phyloP scores from a whole-genome alignment of 2,329 filamentous ascomycete genomes.

The Cytospora piceae region DNA sequence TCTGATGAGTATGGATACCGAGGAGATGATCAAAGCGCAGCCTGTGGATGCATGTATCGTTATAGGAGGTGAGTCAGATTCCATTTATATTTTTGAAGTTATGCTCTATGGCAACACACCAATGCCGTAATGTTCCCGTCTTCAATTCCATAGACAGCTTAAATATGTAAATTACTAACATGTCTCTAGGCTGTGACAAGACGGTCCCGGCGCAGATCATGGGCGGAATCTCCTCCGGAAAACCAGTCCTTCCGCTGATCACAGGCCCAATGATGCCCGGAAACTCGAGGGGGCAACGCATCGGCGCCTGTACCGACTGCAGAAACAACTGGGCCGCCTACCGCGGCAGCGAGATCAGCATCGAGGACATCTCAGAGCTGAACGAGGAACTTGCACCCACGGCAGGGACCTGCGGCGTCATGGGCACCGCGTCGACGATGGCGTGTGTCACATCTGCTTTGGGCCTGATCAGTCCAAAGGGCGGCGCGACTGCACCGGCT shows the following conservation, averaged over 20 bases:
- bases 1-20: conserved; percentile 79
- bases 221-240: conserved; percentile 76
- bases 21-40: conserved; percentile 76
- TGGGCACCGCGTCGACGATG: conserved; percentile 94
- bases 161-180: not conserved
- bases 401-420: conserved; percentile 82
- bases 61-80: conserved; percentile 59
- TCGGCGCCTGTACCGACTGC: conserved; percentile 77
- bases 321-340: conserved; percentile 74
- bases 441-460: conserved; percentile 81
- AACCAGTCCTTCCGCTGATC: conserved; percentile 69
- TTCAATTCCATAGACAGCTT: not conserved
- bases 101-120: not conserved
- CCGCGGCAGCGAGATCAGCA: conserved; percentile 66
- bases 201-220: conserved; percentile 75
- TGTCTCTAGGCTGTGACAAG: conserved; percentile 67
- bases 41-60: conserved; percentile 70
- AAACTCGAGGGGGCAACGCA: conserved; percentile 63
- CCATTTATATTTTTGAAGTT: not conserved
- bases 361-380: conserved; percentile 71
- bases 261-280: conserved; percentile 79
- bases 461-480: conserved; percentile 73
- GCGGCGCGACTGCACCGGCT: conserved; percentile 73
- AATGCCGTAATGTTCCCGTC: not conserved
- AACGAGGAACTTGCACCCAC: conserved; percentile 77